Percentiles rank a stretch among this genome's conserved stretches.
These are phyloP conservation scores for Lachnellula hyalina DNA, from an alignment of 2,329 filamentous ascomycete species.

Conservation along the genomic window DNA sequence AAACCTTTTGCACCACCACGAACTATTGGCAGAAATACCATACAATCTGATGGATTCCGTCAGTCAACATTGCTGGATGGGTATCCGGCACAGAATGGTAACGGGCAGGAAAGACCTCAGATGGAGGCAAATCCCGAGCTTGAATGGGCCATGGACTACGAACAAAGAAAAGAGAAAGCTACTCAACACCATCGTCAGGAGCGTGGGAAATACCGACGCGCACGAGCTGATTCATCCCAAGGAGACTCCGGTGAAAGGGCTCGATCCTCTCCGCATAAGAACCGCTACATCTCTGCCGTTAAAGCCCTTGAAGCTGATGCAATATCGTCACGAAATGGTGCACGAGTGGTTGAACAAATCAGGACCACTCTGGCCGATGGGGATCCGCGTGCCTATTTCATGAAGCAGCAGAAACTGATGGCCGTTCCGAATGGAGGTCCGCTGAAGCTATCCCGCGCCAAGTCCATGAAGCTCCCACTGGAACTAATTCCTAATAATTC, in stretches of 20 bases:
- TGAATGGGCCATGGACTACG: constrained; percentile 31
- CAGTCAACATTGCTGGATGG: constrained; percentile 15
- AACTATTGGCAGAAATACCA: not conserved
- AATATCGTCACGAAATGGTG: not conserved
- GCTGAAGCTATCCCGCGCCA: constrained; percentile 20
- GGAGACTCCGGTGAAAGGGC: not conserved
- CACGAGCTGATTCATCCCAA: constrained; percentile 6
- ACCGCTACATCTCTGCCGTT: constrained; percentile 28
- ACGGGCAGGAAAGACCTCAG: not conserved
- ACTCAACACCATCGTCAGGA: constrained; percentile 27
- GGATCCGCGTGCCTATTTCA: constrained; percentile 30
- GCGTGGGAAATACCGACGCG: constrained; percentile 20
- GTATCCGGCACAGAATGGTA: not conserved
- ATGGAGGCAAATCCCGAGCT: constrained; percentile 18
- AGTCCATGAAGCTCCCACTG: constrained; percentile 26
- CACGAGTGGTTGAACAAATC: constrained; percentile 6
- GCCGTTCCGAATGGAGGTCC: constrained; percentile 5
- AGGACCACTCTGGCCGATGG: constrained; percentile 23
- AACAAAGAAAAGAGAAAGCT: constrained; percentile 27
- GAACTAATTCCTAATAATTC: constrained; percentile 23
- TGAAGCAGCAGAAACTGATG: constrained; percentile 25
- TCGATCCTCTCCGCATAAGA: constrained; percentile 26
- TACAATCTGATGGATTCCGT: constrained; percentile 4
- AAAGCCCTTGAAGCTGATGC: constrained; percentile 14
- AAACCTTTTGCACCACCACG: constrained; percentile 25